A percentile compares a stretch with the other conserved stretches of the same genome.
Conservation (phyloP, 805 yeast genomes). For the Maudiozyma serrabonitensis region DNA sequence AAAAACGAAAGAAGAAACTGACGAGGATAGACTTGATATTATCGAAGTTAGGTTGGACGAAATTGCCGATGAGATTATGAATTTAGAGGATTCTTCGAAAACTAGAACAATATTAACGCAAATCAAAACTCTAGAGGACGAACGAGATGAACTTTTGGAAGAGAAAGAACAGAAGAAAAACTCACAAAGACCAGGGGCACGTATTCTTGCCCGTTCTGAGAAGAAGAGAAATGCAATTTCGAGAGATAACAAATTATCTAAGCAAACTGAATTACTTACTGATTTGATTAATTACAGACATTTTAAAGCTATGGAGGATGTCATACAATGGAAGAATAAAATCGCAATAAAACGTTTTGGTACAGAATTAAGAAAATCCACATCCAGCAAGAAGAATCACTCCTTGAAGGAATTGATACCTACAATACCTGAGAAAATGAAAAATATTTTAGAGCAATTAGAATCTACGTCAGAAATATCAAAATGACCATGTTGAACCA, state of each 20-base stretch:
- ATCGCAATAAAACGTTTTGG: slow-evolving; percentile 18
- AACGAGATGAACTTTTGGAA: slow-evolving; percentile 19
- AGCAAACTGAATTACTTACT: slow-evolving; percentile 18
- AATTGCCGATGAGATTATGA: slow-evolving; percentile 31
- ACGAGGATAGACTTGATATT: slow-evolving; percentile 6
- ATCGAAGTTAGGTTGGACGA: slow-evolving; percentile 22
- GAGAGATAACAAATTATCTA: slow-evolving; percentile 17
- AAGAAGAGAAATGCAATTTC: slow-evolving; percentile 12
- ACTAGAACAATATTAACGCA: slow-evolving; percentile 18
- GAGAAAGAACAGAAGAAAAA: slow-evolving; percentile 11
- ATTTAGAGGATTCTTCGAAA: slow-evolving; percentile 28
- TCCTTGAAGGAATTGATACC: slow-evolving; percentile 3
- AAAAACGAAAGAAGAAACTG: slow-evolving; percentile 3
- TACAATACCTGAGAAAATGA: slow-evolving; percentile 27
- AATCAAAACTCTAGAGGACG: slow-evolving; percentile 23
- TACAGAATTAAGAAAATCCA: slow-evolving; percentile 19
- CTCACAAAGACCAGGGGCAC: slow-evolving; percentile 13
- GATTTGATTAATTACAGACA: slow-evolving; percentile 19
- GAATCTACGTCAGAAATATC: neutral
- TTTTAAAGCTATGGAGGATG: slow-evolving; percentile 15
- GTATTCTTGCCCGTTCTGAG: slow-evolving; percentile 17
- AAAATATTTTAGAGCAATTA: slow-evolving; percentile 11
- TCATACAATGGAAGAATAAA: slow-evolving; percentile 21
- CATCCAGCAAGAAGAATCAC: slow-evolving; percentile 22
- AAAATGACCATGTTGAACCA: neutral